phyloP scores from a whole-genome alignment of 2,329 filamentous ascomycete species.

The Penicillium sp. region DNA sequence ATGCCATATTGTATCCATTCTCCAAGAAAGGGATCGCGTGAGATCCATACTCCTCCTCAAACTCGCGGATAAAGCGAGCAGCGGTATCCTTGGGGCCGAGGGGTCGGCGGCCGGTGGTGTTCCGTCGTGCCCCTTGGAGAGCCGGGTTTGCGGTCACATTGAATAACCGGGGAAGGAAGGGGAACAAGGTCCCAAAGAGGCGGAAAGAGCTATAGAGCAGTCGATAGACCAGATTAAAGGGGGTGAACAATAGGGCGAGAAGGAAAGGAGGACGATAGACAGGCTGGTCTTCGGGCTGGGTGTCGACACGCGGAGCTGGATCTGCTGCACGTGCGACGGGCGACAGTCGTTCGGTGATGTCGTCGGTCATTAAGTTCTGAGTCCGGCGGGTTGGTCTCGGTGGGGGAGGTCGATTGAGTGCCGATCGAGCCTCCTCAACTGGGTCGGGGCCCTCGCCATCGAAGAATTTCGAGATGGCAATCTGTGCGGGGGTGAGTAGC shows the following conservation, averaged over 20 bases:
- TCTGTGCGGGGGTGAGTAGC: slow-evolving; percentile 52
- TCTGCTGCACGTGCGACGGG: slow-evolving; percentile 50
- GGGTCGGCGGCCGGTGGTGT: slow-evolving; percentile 68
- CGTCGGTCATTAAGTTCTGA: slow-evolving; percentile 65
- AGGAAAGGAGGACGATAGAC: slow-evolving; percentile 70
- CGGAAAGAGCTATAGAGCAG: slow-evolving; percentile 65
- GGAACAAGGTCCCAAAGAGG: slow-evolving; percentile 72
- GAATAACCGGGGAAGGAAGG: slow-evolving; percentile 69
- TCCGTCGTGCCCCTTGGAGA: slow-evolving; percentile 46
- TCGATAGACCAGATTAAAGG: slow-evolving; percentile 74
- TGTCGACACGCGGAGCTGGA: slow-evolving; percentile 80
- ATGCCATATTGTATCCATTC: slow-evolving; percentile 84
- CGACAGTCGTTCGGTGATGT: slow-evolving; percentile 35
- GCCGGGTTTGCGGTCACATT: slow-evolving; percentile 49
- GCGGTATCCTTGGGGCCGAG: slow-evolving; percentile 84
- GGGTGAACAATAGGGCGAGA: slow-evolving; percentile 73
- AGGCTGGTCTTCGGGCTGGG: slow-evolving; percentile 64
- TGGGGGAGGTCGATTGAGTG: slow-evolving; percentile 58
- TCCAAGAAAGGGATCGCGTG: slow-evolving; percentile 71
- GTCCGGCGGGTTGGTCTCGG: slow-evolving; percentile 61
- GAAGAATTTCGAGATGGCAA: slow-evolving; percentile 96
- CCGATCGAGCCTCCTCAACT: slow-evolving; percentile 70
- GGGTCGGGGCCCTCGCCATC: slow-evolving; percentile 87
- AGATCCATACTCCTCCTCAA: slow-evolving; percentile 86
- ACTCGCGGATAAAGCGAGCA: slow-evolving; percentile 82